phyloP scores from a whole-genome alignment of 306 rosid genomes.

The Sicyos baderoa region DNA sequence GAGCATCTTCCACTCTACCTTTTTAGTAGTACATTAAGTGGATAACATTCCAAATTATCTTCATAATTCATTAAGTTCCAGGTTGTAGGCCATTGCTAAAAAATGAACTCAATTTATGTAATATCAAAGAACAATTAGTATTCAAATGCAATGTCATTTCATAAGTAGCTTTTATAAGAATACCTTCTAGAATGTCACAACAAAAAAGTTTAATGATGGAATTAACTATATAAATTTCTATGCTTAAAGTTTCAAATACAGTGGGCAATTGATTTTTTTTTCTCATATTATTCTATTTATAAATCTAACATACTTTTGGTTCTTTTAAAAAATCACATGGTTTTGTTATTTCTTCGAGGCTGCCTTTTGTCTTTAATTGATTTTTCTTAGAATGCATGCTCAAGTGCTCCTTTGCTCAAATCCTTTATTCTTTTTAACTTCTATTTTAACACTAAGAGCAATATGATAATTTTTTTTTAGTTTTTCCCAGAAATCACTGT shows the following conservation, averaged over 20 bases:
- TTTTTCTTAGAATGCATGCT: neutral
- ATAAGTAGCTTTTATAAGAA: neutral
- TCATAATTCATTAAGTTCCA: neutral
- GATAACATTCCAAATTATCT: slow-evolving; percentile 1
- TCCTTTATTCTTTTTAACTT: neutral
- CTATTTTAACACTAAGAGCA: neutral
- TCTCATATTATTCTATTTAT: neutral
- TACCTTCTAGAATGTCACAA: neutral
- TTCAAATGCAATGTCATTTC: neutral
- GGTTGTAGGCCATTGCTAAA: neutral
- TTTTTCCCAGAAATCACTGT: too few species aligned
- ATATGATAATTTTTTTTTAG: neutral
- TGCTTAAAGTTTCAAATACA: neutral
- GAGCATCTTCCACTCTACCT: too few species aligned
- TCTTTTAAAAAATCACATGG: slow-evolving; percentile 6
- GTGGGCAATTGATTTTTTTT: neutral
- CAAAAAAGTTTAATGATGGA: neutral
- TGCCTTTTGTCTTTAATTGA: neutral
- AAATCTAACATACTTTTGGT: neutral
- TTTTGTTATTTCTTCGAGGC: neutral
- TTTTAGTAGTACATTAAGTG: neutral
- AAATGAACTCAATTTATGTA: neutral
- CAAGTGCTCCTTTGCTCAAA: neutral
- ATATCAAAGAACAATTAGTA: neutral
- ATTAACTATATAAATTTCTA: neutral